Evolutionary conservation across 2,329 filamentous ascomycete genomes (phyloP).

Genomic region (Fusarium coicis): DNA sequence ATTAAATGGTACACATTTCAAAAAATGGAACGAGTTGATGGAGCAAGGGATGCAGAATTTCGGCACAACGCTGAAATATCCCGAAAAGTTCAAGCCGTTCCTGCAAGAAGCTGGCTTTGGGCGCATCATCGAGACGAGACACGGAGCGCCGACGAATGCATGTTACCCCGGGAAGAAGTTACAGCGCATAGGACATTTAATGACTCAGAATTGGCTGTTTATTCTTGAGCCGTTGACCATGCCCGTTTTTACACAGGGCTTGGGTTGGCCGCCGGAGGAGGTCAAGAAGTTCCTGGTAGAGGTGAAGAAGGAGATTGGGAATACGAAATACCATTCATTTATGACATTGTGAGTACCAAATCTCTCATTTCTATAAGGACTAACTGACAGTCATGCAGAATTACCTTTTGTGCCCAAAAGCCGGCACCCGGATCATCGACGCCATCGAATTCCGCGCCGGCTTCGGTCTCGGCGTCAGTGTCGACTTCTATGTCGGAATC

Average conservation of each 20-base stretch:
- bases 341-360: slow-evolving; percentile 38
- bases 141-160: slow-evolving; percentile 40
- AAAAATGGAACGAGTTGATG: slow-evolving; percentile 34
- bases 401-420: slow-evolving; percentile 34
- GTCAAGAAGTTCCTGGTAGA: slow-evolving; percentile 29
- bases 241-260: slow-evolving; percentile 34
- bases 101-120: slow-evolving; percentile 34
- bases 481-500: slow-evolving; percentile 28
- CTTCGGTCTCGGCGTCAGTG: slow-evolving; percentile 18
- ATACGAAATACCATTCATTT: slow-evolving; percentile 40
- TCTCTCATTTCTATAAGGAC: accelerated
- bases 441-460: slow-evolving; percentile 21
- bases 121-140: slow-evolving; percentile 34
- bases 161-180: slow-evolving; percentile 40
- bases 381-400: slow-evolving; percentile 19
- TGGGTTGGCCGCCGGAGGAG: slow-evolving; percentile 36
- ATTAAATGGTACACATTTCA: slow-evolving; percentile 31
- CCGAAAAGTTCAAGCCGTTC: slow-evolving; percentile 25
- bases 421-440: slow-evolving; percentile 15
- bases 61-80: slow-evolving; percentile 32
- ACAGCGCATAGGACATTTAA: slow-evolving; percentile 38
- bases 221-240: slow-evolving; percentile 37
- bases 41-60: slow-evolving; percentile 33
- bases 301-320: slow-evolving; percentile 35
- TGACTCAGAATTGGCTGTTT: slow-evolving; percentile 40